These are phyloP conservation scores for Phytopythium helicoides DNA, from an alignment of 352 stramenopile genomes.

Conservation along the genomic window DNA sequence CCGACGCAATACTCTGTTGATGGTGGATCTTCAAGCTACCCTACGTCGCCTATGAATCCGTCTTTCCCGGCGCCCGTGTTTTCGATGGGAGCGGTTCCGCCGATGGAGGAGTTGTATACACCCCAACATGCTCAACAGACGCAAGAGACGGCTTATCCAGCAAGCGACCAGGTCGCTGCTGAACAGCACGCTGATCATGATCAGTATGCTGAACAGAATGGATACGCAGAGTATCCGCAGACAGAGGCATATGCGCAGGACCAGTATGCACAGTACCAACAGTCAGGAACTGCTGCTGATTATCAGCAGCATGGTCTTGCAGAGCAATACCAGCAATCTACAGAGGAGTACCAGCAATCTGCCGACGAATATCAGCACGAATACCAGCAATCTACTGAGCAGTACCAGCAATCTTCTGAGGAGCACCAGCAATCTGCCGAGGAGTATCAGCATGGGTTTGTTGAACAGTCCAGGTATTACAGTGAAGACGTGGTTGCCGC, in stretches of 20 bases:
- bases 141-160: neutral
- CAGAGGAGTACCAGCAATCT: no score
- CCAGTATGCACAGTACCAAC: no score
- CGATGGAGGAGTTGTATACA: constrained; percentile 6
- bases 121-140: neutral
- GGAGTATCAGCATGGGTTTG: neutral
- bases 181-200: no score
- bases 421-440: no score
- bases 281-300: no score
- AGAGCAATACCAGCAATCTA: no score
- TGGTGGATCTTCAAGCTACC: constrained; percentile 1
- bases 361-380: neutral
- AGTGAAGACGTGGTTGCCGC: neutral
- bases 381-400: no score
- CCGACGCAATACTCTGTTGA: neutral
- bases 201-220: no score
- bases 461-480: neutral
- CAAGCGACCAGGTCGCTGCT: neutral
- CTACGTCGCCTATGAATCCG: constrained; percentile 3
- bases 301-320: no score
- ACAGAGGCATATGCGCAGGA: neutral
- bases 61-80: constrained; percentile 5
- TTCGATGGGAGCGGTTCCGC: constrained; percentile 3
- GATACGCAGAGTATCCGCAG: neutral
- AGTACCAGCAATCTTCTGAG: no score